Percentiles rank a stretch among this genome's conserved stretches.
phyloP scores from a whole-genome alignment of 2,329 filamentous ascomycete species.

The Neonectria sp. region DNA sequence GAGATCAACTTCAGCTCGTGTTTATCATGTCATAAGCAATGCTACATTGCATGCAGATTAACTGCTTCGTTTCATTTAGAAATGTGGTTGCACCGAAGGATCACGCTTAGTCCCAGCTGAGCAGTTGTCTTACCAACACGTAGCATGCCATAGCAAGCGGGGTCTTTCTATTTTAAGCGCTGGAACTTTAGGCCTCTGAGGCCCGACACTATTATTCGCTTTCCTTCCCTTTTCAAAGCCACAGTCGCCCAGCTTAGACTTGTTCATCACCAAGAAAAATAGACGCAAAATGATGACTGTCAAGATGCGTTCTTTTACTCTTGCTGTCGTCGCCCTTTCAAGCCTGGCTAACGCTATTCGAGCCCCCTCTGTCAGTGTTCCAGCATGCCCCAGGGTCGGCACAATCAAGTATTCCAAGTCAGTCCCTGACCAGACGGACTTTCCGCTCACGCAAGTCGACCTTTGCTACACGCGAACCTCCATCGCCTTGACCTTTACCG shows the following conservation, averaged over 20 bases:
- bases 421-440: slow-evolving; percentile 58
- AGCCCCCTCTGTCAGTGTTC: slow-evolving; percentile 54
- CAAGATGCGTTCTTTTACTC: slow-evolving; percentile 27
- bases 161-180: neutral
- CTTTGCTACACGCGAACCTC: slow-evolving; percentile 62
- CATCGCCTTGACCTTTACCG: slow-evolving; percentile 61
- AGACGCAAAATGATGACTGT: neutral
- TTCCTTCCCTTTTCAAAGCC: neutral
- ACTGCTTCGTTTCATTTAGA: neutral
- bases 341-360: slow-evolving; percentile 24
- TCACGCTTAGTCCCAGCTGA: neutral
- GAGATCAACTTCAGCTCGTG: neutral
- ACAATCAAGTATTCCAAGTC: slow-evolving; percentile 58
- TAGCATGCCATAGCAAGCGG: neutral
- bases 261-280: neutral
- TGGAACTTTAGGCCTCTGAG: neutral
- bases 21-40: neutral
- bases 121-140: neutral
- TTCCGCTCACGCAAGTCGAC: slow-evolving; percentile 61
- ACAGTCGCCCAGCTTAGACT: neutral
- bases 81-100: neutral
- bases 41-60: neutral
- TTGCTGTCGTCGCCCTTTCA: slow-evolving; percentile 13
- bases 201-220: neutral
- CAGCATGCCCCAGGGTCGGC: slow-evolving; percentile 55